Conservation (phyloP, 495 filamentous ascomycete genomes). For the Coniosporium apollinis region DNA sequence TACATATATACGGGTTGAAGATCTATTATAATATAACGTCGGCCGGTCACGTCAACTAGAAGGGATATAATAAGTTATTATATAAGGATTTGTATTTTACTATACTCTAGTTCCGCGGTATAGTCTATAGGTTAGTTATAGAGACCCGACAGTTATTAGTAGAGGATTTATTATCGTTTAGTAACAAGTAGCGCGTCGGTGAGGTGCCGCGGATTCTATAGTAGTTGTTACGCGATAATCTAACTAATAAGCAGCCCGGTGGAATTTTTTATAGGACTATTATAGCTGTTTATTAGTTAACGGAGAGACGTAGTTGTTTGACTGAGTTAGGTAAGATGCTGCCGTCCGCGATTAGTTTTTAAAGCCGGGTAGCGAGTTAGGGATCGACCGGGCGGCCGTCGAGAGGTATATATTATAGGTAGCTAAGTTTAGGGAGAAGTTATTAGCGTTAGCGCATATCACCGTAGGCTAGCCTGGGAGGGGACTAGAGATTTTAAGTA, state of each 20-base stretch:
- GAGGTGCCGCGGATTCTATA: not conserved
- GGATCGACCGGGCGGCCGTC: not conserved
- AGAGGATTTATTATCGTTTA: conserved; percentile 1
- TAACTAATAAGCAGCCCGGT: not conserved
- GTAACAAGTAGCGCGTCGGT: too few species aligned
- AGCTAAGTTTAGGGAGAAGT: too few species aligned
- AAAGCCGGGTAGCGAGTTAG: not conserved
- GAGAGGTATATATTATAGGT: not conserved
- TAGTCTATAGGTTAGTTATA: conserved; percentile 4
- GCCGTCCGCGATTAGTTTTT: not conserved
- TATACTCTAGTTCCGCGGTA: too few species aligned
- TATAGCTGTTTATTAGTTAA: not conserved
- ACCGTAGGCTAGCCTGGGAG: conserved; percentile 14
- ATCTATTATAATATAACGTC: conserved; percentile 17
- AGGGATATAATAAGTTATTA: too few species aligned
- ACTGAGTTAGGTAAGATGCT: not conserved
- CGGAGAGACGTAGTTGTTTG: not conserved
- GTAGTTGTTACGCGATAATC: too few species aligned
- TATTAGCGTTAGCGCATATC: conserved; percentile 16
- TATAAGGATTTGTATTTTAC: too few species aligned
- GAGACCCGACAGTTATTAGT: not conserved
- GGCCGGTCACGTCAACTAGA: conserved; percentile 5
- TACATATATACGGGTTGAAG: conserved; percentile 19
- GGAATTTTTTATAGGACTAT: not conserved
- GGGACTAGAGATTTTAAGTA: conserved; percentile 16